These are phyloP conservation scores for Cyberlindnera mississippiensis DNA, from an alignment of 805 yeast genomes.

Conservation along the genomic window DNA sequence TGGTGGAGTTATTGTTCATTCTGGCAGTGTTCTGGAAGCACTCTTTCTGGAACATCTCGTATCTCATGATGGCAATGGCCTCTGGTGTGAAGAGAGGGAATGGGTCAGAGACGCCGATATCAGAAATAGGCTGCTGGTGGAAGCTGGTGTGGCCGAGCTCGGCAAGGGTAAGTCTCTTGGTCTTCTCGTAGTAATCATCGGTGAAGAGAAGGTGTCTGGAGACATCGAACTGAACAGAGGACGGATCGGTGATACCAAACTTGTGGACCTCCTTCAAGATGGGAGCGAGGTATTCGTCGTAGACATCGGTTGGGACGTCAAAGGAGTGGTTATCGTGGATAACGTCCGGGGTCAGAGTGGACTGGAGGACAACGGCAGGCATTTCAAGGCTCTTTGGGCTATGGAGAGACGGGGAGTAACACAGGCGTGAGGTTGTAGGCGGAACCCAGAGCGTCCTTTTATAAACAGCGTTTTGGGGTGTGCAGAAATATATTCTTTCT, in stretches of 20 bases:
- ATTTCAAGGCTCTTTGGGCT: no score
- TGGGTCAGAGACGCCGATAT: conserved; percentile 55
- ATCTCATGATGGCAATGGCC: conserved; percentile 55
- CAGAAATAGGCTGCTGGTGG: conserved; percentile 44
- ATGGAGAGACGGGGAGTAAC: not conserved
- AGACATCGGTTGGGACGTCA: conserved; percentile 17
- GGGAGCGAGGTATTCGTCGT: conserved; percentile 14
- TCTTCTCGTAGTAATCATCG: conserved; percentile 34
- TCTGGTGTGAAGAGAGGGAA: conserved; percentile 60
- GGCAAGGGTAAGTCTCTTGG: conserved; percentile 40
- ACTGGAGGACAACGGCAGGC: conserved; percentile 14
- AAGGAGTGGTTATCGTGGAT: conserved; percentile 18
- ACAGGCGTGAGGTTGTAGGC: not conserved
- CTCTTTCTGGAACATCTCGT: conserved; percentile 47
- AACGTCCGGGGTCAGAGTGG: conserved; percentile 12
- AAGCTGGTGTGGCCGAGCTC: conserved; percentile 42
- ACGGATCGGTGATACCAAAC: conserved; percentile 24
- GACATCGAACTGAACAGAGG: conserved; percentile 33
- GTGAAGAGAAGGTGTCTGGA: conserved; percentile 35
- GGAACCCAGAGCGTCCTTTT: not conserved
- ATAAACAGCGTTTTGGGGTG: not conserved
- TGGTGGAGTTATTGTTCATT: conserved; percentile 38
- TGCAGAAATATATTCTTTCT: not conserved
- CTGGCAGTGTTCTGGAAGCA: conserved; percentile 43
- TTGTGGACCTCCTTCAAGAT: conserved; percentile 13